These are phyloP conservation scores for Russula sp. DNA, from an alignment of 768 basidiomycete species.

Conservation along the genomic window DNA sequence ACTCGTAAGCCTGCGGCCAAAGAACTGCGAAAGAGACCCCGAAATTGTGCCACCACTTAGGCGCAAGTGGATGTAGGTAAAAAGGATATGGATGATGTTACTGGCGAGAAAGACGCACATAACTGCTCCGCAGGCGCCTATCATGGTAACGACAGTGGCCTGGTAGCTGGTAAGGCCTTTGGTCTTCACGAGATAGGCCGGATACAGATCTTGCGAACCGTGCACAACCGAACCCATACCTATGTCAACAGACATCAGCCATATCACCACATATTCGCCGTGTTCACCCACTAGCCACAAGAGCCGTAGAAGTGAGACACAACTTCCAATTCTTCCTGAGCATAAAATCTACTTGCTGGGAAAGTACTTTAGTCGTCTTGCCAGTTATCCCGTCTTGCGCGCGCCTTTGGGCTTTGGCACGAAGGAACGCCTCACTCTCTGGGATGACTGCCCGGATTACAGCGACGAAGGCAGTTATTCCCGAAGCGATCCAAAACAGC, in stretches of 20 bases:
- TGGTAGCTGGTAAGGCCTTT: conserved; percentile 32
- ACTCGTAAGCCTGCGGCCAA: conserved; percentile 42
- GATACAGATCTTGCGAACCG: conserved; percentile 40
- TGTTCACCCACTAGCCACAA: conserved; percentile 51
- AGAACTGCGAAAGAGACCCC: conserved; percentile 36
- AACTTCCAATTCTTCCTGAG: conserved; percentile 74
- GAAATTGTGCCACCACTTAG: conserved; percentile 33
- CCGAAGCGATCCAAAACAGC: conserved; percentile 76
- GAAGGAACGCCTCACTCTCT: conserved; percentile 68
- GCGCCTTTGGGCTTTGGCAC: conserved; percentile 49
- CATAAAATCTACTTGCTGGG: conserved; percentile 68
- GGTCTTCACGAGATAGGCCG: conserved; percentile 33
- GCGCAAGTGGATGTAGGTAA: neutral
- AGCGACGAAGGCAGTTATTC: conserved; percentile 68
- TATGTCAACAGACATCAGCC: conserved; percentile 16
- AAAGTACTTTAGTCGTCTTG: conserved; percentile 60
- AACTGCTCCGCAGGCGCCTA: conserved; percentile 33
- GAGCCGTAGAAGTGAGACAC: conserved; percentile 75
- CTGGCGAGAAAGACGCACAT: conserved; percentile 18
- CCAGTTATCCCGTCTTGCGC: conserved; percentile 33
- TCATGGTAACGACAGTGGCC: conserved; percentile 39
- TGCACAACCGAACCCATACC: conserved; percentile 47
- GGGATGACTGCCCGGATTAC: conserved; percentile 62
- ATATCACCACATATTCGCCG: neutral
- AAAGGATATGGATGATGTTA: neutral